Evolutionary conservation across 345 rosid genomes (phyloP), one percentile per base, ranked within the genome.

Genomic region (Carallia pectinifolia): DNA sequence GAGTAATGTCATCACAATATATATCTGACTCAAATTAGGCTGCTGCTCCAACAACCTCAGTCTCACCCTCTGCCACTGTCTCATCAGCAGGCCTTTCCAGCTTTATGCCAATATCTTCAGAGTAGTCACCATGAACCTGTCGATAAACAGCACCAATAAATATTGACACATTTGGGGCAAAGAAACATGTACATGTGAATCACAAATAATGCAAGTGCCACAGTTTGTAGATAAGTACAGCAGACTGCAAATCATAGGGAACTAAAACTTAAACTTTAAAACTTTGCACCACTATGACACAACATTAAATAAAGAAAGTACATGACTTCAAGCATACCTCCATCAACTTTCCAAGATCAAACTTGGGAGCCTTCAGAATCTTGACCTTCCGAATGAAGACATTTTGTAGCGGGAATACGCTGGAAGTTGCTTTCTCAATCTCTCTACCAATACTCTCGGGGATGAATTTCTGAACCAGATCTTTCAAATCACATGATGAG

Each of bases 291-390:
- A 4, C 7, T 23, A 17, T 12, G 13, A 19, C 6, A 33, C 15
- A 29, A 44, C 10, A 18, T 18, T 44, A 13, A 44, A 44, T 3
- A 15, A 15, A 12, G 8, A 50, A 9, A 1, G 56, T n/a, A 36
- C 10, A 15, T 1, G 5, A 6, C 5, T 15, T 54, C 34, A 29
- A 50, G 55, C 59, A 63, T 75, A 75, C 98, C 83, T 91, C 98
- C 98, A 94, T 94, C 78, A 94, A 81, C 78, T 91, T 94, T 71
- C 98, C 98, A n/a, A 94, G 95, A 77, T 94, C 98, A 61, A 94
- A 94, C 77, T 94, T 94, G 59, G 98, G 98, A 55, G 98, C 88
- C 69, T 94, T 94, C 65, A 94, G 83, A 73, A 94, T 91, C 77
- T 94, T 94, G 68, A 94, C 96, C 82, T 94, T 94, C 37, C 98